Percentiles rank a stretch among this genome's conserved stretches.
phyloP scores from a whole-genome alignment of 257 asterid species.

The Fraxinus cuspidata region DNA sequence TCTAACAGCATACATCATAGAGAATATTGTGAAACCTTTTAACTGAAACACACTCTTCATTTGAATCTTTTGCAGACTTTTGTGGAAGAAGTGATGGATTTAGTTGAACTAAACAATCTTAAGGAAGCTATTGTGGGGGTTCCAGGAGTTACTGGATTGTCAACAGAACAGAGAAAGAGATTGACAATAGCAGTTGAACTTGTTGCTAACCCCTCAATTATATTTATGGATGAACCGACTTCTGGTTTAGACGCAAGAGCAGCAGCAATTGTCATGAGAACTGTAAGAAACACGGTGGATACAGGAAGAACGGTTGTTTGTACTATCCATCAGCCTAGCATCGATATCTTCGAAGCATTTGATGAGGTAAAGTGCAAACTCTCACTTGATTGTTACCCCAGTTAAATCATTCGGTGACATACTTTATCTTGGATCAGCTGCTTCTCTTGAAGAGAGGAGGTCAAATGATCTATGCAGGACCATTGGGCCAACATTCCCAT shows the following conservation, averaged over 20 bases:
- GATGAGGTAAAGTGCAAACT: constrained; percentile 48
- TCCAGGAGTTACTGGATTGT: constrained; percentile 65
- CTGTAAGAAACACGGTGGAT: constrained; percentile 74
- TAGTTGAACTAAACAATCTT: constrained; percentile 65
- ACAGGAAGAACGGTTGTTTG: constrained; percentile 78
- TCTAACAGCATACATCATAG: not conserved
- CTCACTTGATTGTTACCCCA: not conserved
- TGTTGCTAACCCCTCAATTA: constrained; percentile 75
- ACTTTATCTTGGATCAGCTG: constrained; percentile 37
- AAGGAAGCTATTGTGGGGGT: constrained; percentile 70
- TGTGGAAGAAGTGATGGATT: constrained; percentile 68
- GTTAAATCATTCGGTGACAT: not conserved
- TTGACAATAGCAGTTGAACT: constrained; percentile 74
- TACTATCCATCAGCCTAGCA: constrained; percentile 77
- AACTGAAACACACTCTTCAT: not conserved
- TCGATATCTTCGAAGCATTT: constrained; percentile 72
- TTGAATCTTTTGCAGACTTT: constrained; percentile 42
- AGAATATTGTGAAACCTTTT: not conserved
- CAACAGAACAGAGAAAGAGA: constrained; percentile 73
- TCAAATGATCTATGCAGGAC: constrained; percentile 70
- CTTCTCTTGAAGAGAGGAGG: constrained; percentile 78
- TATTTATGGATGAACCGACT: constrained; percentile 80
- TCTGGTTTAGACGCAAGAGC: constrained; percentile 79
- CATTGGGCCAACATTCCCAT: constrained; percentile 57
- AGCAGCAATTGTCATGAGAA: constrained; percentile 75